phyloP scores from a whole-genome alignment of 2,329 filamentous ascomycete species.

The Karstenula rhodostoma region DNA sequence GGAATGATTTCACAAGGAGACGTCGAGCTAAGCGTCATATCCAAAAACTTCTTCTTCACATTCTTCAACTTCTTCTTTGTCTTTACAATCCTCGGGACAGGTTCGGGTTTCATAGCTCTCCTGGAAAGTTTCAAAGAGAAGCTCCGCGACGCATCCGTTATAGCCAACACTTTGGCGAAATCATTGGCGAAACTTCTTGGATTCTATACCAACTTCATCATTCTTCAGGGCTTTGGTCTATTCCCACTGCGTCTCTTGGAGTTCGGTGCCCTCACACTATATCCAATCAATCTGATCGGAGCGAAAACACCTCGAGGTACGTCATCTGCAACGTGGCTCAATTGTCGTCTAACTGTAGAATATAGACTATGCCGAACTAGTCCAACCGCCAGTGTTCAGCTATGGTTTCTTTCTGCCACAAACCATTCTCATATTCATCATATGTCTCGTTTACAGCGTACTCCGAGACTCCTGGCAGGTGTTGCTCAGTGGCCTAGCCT shows the following conservation, averaged over 20 bases:
- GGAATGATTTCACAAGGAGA: constrained; percentile 96
- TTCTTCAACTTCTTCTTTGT: constrained; percentile 99
- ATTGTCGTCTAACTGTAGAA: constrained; percentile 11
- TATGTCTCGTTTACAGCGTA: constrained; percentile 94
- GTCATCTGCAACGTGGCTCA: constrained; percentile 7
- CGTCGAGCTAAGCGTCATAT: constrained; percentile 91
- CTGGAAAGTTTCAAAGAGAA: constrained; percentile 72
- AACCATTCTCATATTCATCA: constrained; percentile 89
- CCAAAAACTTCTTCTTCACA: constrained; percentile 99
- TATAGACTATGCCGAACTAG: constrained; percentile 79
- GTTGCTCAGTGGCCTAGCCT: constrained; percentile 81
- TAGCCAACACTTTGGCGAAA: constrained; percentile 77
- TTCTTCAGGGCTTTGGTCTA: constrained; percentile 90
- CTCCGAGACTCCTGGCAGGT: constrained; percentile 81
- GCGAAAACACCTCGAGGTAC: constrained; percentile 81
- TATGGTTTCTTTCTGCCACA: constrained; percentile 97
- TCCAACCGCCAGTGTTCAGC: constrained; percentile 84
- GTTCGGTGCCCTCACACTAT: constrained; percentile 83
- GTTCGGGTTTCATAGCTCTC: constrained; percentile 74
- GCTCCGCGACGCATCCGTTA: constrained; percentile 78
- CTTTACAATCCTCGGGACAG: constrained; percentile 87
- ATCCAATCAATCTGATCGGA: constrained; percentile 78
- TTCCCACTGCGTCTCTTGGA: constrained; percentile 93
- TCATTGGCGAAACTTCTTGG: constrained; percentile 77
- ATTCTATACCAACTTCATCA: constrained; percentile 94